Evolutionary conservation across 2,329 filamentous ascomycete genomes (phyloP).

Genomic region (Pezicula rhizophila): DNA sequence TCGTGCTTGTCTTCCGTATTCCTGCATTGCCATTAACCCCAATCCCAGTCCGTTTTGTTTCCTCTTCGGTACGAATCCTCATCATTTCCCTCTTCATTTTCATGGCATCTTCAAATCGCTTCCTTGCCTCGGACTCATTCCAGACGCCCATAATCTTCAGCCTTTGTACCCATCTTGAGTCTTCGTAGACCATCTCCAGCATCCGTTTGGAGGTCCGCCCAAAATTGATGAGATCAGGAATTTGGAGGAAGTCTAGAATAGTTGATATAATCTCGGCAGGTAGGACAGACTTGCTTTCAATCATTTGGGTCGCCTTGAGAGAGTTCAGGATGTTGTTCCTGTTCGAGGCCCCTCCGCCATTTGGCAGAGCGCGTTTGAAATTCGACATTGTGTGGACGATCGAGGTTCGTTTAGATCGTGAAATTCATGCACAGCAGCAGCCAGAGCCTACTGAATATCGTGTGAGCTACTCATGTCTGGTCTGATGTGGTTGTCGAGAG

Average conservation of each 20-base stretch:
- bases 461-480: not conserved
- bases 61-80: constrained; percentile 30
- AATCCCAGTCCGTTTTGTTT: constrained; percentile 25
- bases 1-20: constrained; percentile 41
- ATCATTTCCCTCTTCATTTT: constrained; percentile 54
- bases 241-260: constrained; percentile 83
- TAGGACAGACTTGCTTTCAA: constrained; percentile 69
- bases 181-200: constrained; percentile 98
- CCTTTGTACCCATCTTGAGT: constrained; percentile 86
- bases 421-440: not conserved
- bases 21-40: constrained; percentile 21
- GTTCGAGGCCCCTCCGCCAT: constrained; percentile 9
- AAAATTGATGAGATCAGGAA: constrained; percentile 78
- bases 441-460: not conserved
- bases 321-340: constrained; percentile 62
- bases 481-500: not conserved
- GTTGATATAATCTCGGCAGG: constrained; percentile 85
- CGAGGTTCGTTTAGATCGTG: not conserved
- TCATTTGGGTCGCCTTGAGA: constrained; percentile 73
- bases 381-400: constrained; percentile 35
- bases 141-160: constrained; percentile 84
- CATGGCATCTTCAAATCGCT: constrained; percentile 69
- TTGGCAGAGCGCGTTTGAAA: constrained; percentile 28
- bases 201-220: constrained; percentile 79
- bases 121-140: constrained; percentile 82